Evolutionary conservation across 805 yeast species (phyloP).

Genomic region (Ogataea paraovalis): DNA sequence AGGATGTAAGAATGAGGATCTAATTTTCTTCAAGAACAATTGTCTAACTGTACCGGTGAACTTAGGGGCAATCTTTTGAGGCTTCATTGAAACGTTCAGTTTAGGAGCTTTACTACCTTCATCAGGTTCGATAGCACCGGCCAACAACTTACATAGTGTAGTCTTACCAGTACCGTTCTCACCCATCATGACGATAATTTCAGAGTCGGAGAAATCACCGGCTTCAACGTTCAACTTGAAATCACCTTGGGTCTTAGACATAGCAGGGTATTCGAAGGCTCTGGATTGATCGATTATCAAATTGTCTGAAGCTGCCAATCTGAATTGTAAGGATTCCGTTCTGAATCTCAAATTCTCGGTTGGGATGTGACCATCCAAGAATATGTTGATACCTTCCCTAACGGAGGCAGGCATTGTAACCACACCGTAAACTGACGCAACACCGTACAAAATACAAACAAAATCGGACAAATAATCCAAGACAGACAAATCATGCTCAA

Average conservation of each 20-base stretch:
- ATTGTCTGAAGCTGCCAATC: slow-evolving; percentile 80
- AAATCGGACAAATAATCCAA: slow-evolving; percentile 95
- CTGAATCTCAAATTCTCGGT: slow-evolving; percentile 96
- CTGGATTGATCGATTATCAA: slow-evolving; percentile 73
- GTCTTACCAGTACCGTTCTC: slow-evolving; percentile 99
- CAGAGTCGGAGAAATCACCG: slow-evolving; percentile 95
- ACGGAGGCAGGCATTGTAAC: slow-evolving; percentile 95
- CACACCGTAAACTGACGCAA: slow-evolving; percentile 98
- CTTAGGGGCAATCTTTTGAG: slow-evolving; percentile 98
- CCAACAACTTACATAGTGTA: slow-evolving; percentile 90
- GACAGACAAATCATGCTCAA: slow-evolving; percentile 98
- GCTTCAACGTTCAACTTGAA: slow-evolving; percentile 76
- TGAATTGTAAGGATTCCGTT: slow-evolving; percentile 90
- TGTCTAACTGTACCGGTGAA: slow-evolving; percentile 99
- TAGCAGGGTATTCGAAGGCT: slow-evolving; percentile 70
- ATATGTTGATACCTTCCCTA: slow-evolving; percentile 98
- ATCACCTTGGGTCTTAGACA: slow-evolving; percentile 93
- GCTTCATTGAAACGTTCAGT: slow-evolving; percentile 94
- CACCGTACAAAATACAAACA: slow-evolving; percentile 95
- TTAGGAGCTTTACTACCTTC: slow-evolving; percentile 75
- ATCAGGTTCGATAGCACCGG: slow-evolving; percentile 91
- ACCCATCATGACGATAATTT: slow-evolving; percentile 98
- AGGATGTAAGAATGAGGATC: slow-evolving; percentile 90
- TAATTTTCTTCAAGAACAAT: slow-evolving; percentile 92
- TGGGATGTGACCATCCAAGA: slow-evolving; percentile 96